These are phyloP conservation scores for Cyclotella baltica DNA, from an alignment of 108 stramenopile species.

Conservation along the genomic window DNA sequence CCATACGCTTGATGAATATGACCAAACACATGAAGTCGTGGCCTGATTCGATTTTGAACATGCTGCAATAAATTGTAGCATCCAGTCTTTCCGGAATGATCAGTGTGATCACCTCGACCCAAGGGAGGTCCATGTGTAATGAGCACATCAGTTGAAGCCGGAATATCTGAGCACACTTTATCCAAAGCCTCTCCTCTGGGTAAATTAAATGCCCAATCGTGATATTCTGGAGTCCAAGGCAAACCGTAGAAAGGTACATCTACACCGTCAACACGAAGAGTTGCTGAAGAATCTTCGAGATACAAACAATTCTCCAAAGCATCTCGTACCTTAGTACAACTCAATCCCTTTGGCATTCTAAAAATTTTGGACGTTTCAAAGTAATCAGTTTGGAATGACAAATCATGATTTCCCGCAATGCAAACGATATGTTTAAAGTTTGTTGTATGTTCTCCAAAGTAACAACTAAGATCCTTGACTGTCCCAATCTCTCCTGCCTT, in stretches of 20 bases:
- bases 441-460: neutral
- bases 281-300: neutral
- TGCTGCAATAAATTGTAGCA: neutral
- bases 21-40: neutral
- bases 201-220: neutral
- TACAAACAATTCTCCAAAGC: neutral
- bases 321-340: neutral
- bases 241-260: neutral
- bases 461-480: neutral
- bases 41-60: neutral
- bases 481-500: neutral
- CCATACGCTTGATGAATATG: neutral
- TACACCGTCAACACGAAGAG: too few relatives aligned
- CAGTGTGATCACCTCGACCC: neutral
- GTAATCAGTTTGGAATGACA: neutral
- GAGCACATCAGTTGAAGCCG: neutral
- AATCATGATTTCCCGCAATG: neutral
- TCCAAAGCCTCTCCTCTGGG: neutral
- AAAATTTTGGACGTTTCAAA: neutral
- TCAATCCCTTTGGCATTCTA: neutral
- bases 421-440: neutral
- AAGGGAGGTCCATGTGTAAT: constrained; percentile 5
- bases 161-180: neutral
- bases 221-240: neutral
- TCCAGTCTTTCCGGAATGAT: neutral